Evolutionary conservation across 2,329 filamentous ascomycete genomes (phyloP), one percentile per base, ranked within the genome.

Genomic region (Bisporella sp.): DNA sequence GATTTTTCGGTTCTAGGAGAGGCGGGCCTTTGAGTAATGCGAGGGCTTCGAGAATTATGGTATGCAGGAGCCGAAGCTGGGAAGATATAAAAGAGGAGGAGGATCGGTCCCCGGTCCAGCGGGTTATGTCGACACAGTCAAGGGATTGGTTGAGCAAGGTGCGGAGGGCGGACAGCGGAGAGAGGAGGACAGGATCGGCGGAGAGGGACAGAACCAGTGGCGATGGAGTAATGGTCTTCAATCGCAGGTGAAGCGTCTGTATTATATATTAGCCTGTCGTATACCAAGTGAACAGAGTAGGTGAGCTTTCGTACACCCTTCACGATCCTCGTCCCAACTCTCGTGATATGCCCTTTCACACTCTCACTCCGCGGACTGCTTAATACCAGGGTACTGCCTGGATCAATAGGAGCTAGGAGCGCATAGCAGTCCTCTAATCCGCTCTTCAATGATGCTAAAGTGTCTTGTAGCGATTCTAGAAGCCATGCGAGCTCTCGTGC

Each of bases 341-440:
- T 82, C 1, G 92, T 97, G 53, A 97, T 81, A 61, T 89, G 88
- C 13, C 93, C 93, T 68, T 99, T 99, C 55, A 97, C 83, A 58
- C 80, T 82, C 71, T 99, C 93, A 49, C 89, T 92, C 50, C 91
- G 81, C 50, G 86, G 79, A 11, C 91, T 95, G 54, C 87, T 93
- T 58, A 99, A 78, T 31, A 93, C 91, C 31, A 99, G 80, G 1
- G 92, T 99, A 60, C 85, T 91, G 6, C 90, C 90, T 1, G 85
- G 84, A 64, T 95, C 89, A 56, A 85, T 78, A 1, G 92, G 90
- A 6, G 89, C 86, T 31, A 99, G 81, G 29, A 97, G 78, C 13
- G 85, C 82, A 59, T 90, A 89, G 70, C 91, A 96, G 69, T 96
- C 53, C 41, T 59, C 57, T 7, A 57, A 37, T 28, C 55, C 55